These are phyloP conservation scores for Dalbergia oliveri DNA, from an alignment of 306 rosid genomes.

Conservation along the genomic window DNA sequence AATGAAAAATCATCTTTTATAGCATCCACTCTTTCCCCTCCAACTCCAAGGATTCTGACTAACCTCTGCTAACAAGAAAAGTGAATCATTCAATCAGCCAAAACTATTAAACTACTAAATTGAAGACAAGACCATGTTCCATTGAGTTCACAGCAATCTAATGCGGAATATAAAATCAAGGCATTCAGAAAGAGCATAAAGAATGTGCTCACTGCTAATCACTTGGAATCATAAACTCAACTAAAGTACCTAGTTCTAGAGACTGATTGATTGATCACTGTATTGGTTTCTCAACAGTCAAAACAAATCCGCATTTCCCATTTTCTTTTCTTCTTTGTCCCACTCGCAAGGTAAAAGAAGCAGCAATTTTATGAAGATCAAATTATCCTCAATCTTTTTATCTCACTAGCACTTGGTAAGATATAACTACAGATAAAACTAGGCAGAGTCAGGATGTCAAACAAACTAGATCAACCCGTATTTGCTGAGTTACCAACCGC, in stretches of 20 bases:
- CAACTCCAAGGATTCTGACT: constrained; percentile 1
- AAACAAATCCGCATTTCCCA: neutral
- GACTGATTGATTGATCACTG: constrained; percentile 1
- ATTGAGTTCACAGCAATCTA: constrained; percentile 10
- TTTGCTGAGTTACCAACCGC: constrained; percentile 14
- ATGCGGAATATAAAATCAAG: neutral
- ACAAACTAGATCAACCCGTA: constrained; percentile 31
- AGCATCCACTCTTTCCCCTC: constrained; percentile 4
- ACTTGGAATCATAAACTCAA: constrained; percentile 8
- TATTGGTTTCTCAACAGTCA: constrained; percentile 12
- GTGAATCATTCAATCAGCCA: constrained; percentile 6
- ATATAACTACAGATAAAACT: neutral
- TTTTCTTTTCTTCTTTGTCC: neutral
- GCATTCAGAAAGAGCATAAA: constrained; percentile 17
- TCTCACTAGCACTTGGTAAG: neutral
- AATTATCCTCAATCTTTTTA: neutral
- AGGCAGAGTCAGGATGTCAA: neutral
- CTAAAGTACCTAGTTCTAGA: constrained; percentile 2
- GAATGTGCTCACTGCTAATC: constrained; percentile 28
- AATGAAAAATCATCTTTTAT: constrained; percentile 4
- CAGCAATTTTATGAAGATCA: neutral
- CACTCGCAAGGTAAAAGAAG: constrained; percentile 18
- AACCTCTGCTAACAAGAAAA: constrained; percentile 9
- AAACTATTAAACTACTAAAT: constrained; percentile 11
- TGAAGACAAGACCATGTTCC: constrained; percentile 10